Base-by-base conservation (phyloP, 441 rosid genomes). In the Euphorbia schlechtendalii region DNA sequence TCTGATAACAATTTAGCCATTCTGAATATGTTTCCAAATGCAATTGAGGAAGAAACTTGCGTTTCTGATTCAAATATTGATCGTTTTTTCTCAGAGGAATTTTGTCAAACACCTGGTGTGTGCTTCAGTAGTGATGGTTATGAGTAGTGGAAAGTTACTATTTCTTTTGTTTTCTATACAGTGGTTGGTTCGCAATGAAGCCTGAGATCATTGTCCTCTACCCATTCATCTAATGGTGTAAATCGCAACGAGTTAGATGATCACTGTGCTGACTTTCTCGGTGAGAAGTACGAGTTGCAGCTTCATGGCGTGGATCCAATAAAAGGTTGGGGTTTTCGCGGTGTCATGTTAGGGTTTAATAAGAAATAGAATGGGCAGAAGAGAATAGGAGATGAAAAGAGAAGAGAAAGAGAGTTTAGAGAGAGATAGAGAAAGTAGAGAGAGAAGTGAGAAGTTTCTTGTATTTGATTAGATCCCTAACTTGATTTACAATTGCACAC, bases 301-400 rank as follows among this genome's bases (percentile, higher is more conserved):
- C 85, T 85, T 65, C 98, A 87, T 24, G 87, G 92, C 22, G 99
- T 94, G 63, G 89, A 88, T 81, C 99, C 98, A 12, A 74, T 71
- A 68, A 91, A 78, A 72, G 99, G 99, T 61, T 94, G 96, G 96
- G 81, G 82, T 27, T 89, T 74, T 65, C 96, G 97, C 36, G 99
- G 97, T 63, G 99, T 94, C 11, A 96, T 87, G 66, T 83, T 78
- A 94, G 99, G 88, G 84, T 57, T 59, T 73, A 48, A 30, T 22
- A 17, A 22, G 43, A 1, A 54, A 25, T 25, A 9, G n/a, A n/a
- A n/a, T n/a, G n/a, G n/a, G n/a, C n/a, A n/a, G n/a, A n/a, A n/a
- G n/a, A n/a, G n/a, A n/a, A n/a, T n/a, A n/a, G n/a, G n/a, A n/a
- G n/a, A n/a, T n/a, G n/a, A n/a, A n/a, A n/a, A n/a, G n/a, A n/a